Evolutionary conservation across 352 stramenopile species (phyloP), one percentile per base, ranked within the genome.

Genomic region (Globisporangium lucens): DNA sequence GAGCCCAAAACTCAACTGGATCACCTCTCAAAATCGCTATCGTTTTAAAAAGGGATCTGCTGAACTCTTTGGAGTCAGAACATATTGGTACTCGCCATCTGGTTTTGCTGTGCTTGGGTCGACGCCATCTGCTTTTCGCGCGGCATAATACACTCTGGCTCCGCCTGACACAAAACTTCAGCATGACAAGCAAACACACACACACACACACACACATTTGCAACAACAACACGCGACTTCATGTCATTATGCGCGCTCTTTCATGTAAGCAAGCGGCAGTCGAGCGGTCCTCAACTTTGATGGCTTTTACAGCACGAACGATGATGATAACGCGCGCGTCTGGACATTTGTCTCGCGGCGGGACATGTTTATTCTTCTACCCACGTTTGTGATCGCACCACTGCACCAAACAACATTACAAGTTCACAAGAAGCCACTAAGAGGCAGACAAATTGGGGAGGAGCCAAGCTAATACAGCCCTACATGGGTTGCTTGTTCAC

Each of bases 71-170:
- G n/a, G 43, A 51, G 43, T 51, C 43, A 51, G 43, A 51, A 17
- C 43, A 51, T 22, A 17, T 51, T 51, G 43, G 43, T 17, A 51
- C 8, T 56, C 49, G 49, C 49, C 55, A 60, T 43, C 55, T 60
- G 55, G 3, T 43, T 60, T 60, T 17, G 30, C 8, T 29, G 56
- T 61, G 30, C 30, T 47, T 10, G 33, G 24, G 29, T 17, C 56
- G 56, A 29, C 17, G 10, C 56, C 56, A 61, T 61, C 7, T 61
- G 56, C 4, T 61, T 49, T 33, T 22, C 9, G 20, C 4, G n/a
- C n/a, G 3, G 24, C 49, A 33, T 29, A 17, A 56, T 24, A 15
- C 22, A 17, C n/a, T 27, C 49, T 17, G n/a, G 49, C 20, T 55
- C 47, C 41, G 41, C 13, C 13, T n/a, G 17, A 22, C 13, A 51